Conservation (phyloP, 495 filamentous ascomycete species). For the Hyaloscypha finlandica region DNA sequence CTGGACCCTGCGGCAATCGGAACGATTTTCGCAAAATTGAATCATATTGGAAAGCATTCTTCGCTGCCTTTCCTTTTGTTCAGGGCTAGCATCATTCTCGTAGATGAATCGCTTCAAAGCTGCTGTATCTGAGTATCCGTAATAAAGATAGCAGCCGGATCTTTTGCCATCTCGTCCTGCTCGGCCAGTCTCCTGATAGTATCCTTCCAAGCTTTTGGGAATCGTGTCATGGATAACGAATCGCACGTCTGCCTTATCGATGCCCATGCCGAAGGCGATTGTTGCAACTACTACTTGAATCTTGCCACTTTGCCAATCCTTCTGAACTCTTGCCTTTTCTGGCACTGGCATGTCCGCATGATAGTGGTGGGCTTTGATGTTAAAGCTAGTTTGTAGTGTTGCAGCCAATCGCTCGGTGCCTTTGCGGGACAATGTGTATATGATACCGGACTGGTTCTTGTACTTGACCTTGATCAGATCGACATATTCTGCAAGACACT, state of each 20-base stretch:
- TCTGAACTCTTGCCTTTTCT: slow-evolving; percentile 68
- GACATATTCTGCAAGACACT: slow-evolving; percentile 65
- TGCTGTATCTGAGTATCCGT: slow-evolving; percentile 70
- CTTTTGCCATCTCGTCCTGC: slow-evolving; percentile 87
- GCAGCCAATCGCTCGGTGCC: slow-evolving; percentile 78
- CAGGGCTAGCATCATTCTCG: slow-evolving; percentile 66
- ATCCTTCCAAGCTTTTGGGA: slow-evolving; percentile 95
- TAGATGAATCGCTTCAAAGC: slow-evolving; percentile 73
- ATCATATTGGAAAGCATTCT: slow-evolving; percentile 83
- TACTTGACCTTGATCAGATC: slow-evolving; percentile 70
- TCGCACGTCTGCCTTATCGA: slow-evolving; percentile 94
- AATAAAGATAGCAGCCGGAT: slow-evolving; percentile 90
- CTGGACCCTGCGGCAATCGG: slow-evolving; percentile 83
- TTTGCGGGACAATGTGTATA: slow-evolving; percentile 88
- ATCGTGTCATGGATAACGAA: slow-evolving; percentile 92
- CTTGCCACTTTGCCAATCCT: slow-evolving; percentile 75
- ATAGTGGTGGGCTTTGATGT: slow-evolving; percentile 79
- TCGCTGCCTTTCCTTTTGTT: slow-evolving; percentile 80
- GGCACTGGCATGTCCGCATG: slow-evolving; percentile 73
- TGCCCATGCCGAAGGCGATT: slow-evolving; percentile 98
- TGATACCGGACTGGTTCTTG: slow-evolving; percentile 76
- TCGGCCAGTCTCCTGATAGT: slow-evolving; percentile 96
- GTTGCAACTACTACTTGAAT: slow-evolving; percentile 96
- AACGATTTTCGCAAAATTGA: slow-evolving; percentile 83
- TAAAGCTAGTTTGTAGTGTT: slow-evolving; percentile 57